Base-by-base conservation (phyloP, 2,329 filamentous ascomycete species). In the Tothia fuscella region DNA sequence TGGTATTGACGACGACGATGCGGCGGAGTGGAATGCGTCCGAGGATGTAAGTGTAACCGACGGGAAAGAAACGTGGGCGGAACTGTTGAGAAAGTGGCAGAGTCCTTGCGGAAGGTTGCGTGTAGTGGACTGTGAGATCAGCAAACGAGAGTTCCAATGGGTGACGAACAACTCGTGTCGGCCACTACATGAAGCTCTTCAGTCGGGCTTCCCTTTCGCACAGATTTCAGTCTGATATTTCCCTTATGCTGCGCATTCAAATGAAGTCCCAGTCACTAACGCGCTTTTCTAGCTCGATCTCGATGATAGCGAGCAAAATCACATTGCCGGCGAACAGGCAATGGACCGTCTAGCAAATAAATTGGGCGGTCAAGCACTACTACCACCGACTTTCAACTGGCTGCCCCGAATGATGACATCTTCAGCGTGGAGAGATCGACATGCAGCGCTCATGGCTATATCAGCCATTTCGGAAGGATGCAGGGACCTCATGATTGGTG, bases 281-380 rank as follows among this genome's bases (percentile, higher is more conserved):
- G n/a, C n/a, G n/a, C 80, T n/a, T n/a, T n/a, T n/a, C n/a, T n/a
- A n/a, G n/a, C 78, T 95, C 49, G 91, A 98, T 49, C 77, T 86
- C 46, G 91, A 96, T 52, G 91, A 98, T 63, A 95, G 86, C 56
- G 91, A 98, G 56, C 77, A 87, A 48, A 98, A 98, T 59, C 91
- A 98, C 56, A 88, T 98, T 49, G 91, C 89, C 32, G 91, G 91
- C 46, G 91, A 98, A 63, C 91, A 98, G 63, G 93, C 86, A 52
- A 96, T 98, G 89, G 91, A 98, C 59, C 79, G 91, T 44, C 70
- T 98, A 41, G 89, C 91, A 42, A 98, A 96, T 69, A 95, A 94
- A 63, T 80, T 98, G 26, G 91, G 91, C 44, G 91, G 91, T n/a
- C 73, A 84, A 54, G 80, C 83, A n/a, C 82, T 98, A 44, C 70